Percentiles rank a stretch among this genome's conserved stretches.
phyloP scores from a whole-genome alignment of 2,329 filamentous ascomycete genomes.

The Xylariaceae sp. region DNA sequence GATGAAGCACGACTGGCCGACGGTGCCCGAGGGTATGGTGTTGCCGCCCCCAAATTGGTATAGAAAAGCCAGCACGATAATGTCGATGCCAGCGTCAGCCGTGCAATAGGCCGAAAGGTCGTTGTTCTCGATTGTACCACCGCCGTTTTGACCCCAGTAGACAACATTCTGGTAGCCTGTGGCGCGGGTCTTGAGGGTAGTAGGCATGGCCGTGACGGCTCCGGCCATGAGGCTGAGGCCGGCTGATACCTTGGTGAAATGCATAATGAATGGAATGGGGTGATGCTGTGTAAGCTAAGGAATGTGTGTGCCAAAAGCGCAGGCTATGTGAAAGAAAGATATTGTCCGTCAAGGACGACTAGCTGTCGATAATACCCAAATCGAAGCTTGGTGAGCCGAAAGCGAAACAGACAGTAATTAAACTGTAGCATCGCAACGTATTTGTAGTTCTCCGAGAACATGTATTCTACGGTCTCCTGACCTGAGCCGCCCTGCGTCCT shows the following conservation, averaged over 20 bases:
- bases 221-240: slow-evolving; percentile 27
- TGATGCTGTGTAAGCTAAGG: slow-evolving; percentile 15
- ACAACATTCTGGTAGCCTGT: slow-evolving; percentile 17
- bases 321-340: slow-evolving; percentile 10
- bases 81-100: slow-evolving; percentile 48
- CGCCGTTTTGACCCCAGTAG: slow-evolving; percentile 30
- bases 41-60: slow-evolving; percentile 47
- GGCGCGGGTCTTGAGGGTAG: slow-evolving; percentile 11
- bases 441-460: slow-evolving; percentile 21
- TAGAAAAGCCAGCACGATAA: slow-evolving; percentile 52
- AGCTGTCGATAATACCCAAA: slow-evolving; percentile 9
- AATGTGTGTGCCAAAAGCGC: slow-evolving; percentile 13
- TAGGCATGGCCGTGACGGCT: slow-evolving; percentile 18
- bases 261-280: slow-evolving; percentile 28
- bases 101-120: slow-evolving; percentile 49
- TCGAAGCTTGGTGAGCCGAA: slow-evolving; percentile 17
- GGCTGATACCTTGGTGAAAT: slow-evolving; percentile 23
- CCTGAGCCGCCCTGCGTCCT: not conserved
- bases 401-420: not conserved
- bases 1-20: slow-evolving; percentile 50
- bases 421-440: slow-evolving; percentile 14
- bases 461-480: not conserved
- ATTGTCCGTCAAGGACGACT: too few relatives aligned
- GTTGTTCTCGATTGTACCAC: slow-evolving; percentile 43
- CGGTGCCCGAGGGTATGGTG: slow-evolving; percentile 47